Evolutionary conservation across 2,329 filamentous ascomycete genomes (phyloP), one percentile per base, ranked within the genome.

Genomic region (Gliomastix tumulicola): DNA sequence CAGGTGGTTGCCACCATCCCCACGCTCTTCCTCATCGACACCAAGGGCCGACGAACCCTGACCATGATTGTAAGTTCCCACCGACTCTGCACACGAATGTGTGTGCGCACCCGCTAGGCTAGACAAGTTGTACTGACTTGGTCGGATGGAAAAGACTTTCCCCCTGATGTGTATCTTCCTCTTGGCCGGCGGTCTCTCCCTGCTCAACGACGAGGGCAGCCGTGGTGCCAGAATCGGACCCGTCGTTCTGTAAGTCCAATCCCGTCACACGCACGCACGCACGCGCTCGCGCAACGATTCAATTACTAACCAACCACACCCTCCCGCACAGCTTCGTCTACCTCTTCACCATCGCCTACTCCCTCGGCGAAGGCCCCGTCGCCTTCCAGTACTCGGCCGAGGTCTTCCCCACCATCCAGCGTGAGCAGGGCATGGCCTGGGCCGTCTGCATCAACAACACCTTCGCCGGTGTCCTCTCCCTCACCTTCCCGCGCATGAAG

Each of bases 401-500:
- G 44, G 56, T 57, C 5, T 62, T 62, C 33, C 58, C 58, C 3
- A 54, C 56, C 18, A 58, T 58, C 5, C 55, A 60, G 43, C 55
- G 57, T 39, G 57, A 61, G 44, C 49, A 60, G 30, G 57, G 57
- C 30, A 61, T 61, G 57, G 57, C 57, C 1, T 61, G 56, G 55
- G 57, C 57, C 19, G 57, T 60, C 4, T 55, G 54, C 40, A 57
- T 57, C 13, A 61, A 55, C 40, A 54, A 54, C 37, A 48, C 45
- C 2, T 51, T 50, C 35, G 71, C 69, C 0, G 62, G 67, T 3
- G 65, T 81, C 0, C 59, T 76, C 21, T 65, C 68, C 12, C 65
- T 82, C 30, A 79, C 74, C 0, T 75, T 77, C 46, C 75, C 74
- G 0, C 44, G 51, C 11, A 56, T 57, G 55, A 43, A 46, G 36